A percentile compares a stretch with the other conserved stretches of the same genome.
These are phyloP conservation scores for Pythium phragmiticola DNA, from an alignment of 352 stramenopile genomes.

Conservation along the genomic window DNA sequence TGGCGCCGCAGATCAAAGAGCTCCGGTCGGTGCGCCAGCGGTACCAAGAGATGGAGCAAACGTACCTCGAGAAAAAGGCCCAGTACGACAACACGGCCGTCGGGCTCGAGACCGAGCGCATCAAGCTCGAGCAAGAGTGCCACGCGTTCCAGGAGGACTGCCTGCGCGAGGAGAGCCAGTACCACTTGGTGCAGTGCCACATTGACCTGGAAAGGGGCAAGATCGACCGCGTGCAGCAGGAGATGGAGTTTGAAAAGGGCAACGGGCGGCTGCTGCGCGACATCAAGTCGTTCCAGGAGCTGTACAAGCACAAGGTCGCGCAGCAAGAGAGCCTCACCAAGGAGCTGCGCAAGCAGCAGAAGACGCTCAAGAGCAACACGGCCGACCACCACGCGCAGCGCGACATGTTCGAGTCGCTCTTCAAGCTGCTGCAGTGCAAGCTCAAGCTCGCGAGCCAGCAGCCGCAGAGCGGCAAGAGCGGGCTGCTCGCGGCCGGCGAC, in stretches of 20 bases:
- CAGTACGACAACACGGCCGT: slow-evolving; percentile 90
- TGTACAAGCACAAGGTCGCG: slow-evolving; percentile 91
- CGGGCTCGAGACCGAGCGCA: slow-evolving; percentile 84
- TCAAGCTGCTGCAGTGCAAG: slow-evolving; percentile 81
- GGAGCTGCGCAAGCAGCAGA: slow-evolving; percentile 90
- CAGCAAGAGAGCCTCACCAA: slow-evolving; percentile 91
- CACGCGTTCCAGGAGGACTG: slow-evolving; percentile 86
- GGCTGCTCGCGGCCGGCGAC: slow-evolving; percentile 21
- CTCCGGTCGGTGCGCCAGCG: slow-evolving; percentile 83
- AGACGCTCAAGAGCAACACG: slow-evolving; percentile 82
- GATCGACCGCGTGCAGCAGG: slow-evolving; percentile 83
- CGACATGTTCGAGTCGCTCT: slow-evolving; percentile 83
- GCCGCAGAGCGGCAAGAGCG: slow-evolving; percentile 14
- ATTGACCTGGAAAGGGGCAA: slow-evolving; percentile 68
- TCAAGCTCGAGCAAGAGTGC: slow-evolving; percentile 91
- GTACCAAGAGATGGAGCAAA: slow-evolving; percentile 90
- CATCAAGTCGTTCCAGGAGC: slow-evolving; percentile 86
- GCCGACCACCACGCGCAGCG: slow-evolving; percentile 74
- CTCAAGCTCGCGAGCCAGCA: slow-evolving; percentile 43
- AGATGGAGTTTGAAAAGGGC: slow-evolving; percentile 87
- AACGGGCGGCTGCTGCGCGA: slow-evolving; percentile 77
- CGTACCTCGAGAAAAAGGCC: slow-evolving; percentile 84
- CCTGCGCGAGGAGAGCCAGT: slow-evolving; percentile 85
- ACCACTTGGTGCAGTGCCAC: slow-evolving; percentile 81
- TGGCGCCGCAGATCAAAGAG: slow-evolving; percentile 92